phyloP scores from a whole-genome alignment of 306 rosid species.

The Medicago arabica region DNA sequence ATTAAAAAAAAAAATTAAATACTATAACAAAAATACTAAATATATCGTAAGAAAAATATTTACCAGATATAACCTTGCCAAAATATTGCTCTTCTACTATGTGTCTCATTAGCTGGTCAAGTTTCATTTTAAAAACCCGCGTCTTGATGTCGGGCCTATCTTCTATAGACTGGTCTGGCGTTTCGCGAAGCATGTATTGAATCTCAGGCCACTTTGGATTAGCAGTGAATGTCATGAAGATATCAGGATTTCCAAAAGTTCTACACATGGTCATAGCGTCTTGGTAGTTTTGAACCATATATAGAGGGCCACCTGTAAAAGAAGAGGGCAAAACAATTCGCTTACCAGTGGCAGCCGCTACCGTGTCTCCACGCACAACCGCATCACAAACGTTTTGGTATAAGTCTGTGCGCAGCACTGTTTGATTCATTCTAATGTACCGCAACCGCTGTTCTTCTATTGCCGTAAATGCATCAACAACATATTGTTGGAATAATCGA shows the following conservation, averaged over 20 bases:
- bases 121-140: slow-evolving; percentile 15
- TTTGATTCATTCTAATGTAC: neutral
- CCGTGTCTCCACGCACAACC: neutral
- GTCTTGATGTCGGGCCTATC: slow-evolving; percentile 1
- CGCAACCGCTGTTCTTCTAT: neutral
- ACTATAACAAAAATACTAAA: too few species aligned
- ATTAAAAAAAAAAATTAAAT: too few species aligned
- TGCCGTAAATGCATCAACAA: slow-evolving; percentile 4
- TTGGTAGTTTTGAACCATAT: slow-evolving; percentile 30
- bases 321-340: slow-evolving; percentile 16
- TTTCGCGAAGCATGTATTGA: neutral
- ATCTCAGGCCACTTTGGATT: neutral
- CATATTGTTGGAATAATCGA: neutral
- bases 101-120: neutral
- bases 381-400: neutral
- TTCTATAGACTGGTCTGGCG: neutral
- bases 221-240: slow-evolving; percentile 5
- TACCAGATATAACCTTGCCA: neutral
- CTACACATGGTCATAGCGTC: slow-evolving; percentile 15
- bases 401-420: neutral
- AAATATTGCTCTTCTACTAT: neutral
- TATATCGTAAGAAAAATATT: neutral
- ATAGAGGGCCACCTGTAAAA: slow-evolving; percentile 2
- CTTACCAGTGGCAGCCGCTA: neutral
- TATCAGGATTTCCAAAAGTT: slow-evolving; percentile 2